Evolutionary conservation across 257 asterid genomes (phyloP), one percentile per base, ranked within the genome.

Genomic region (Coffea eugenioides): DNA sequence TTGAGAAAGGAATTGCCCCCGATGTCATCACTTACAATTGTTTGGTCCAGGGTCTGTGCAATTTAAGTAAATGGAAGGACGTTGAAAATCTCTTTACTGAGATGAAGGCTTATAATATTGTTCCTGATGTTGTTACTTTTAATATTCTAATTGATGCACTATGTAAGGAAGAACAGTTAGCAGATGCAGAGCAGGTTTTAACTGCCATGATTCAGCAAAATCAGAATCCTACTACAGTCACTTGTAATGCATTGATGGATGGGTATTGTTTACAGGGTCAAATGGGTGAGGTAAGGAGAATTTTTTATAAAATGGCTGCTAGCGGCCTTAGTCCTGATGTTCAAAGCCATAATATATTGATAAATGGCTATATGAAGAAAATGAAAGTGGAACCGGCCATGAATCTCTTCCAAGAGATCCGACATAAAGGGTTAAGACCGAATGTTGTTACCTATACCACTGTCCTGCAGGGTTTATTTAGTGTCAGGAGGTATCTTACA

Each of bases 311-410:
- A 6, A 77, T 85, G 84, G 25, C 45, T 59, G 71, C 36, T 56
- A 14, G 16, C n/a, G 70, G 11, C 7, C 71, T 72, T 12, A 71
- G 8, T 51, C 84, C 84, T 34, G 51, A 69, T 39, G 39, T 61
- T 79, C 21, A 20, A 27, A 48, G 81, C 49, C 82, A 77, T 59
- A 73, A 8, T 73, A 85, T 71, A 15, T 74, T 85, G 67, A 69
- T 80, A 21, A 74, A 83, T 75, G 87, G 87, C 21, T 82, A 85
- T 56, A 77, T 69, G 65, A 83, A 59, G 77, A 74, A 65, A 49
- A 66, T 46, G 79, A 70, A 39, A 39, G 41, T 39, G 41, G 41
- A 39, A 39, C 3, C 41, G 41, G 41, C 41, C 41, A 39, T 39
- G 41, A 39, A 39, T 39, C 41, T 39, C 41, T 39, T 39, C 4